Conservation (phyloP, 2,329 filamentous ascomycete genomes). For the Orbilia blumenaviensis region DNA sequence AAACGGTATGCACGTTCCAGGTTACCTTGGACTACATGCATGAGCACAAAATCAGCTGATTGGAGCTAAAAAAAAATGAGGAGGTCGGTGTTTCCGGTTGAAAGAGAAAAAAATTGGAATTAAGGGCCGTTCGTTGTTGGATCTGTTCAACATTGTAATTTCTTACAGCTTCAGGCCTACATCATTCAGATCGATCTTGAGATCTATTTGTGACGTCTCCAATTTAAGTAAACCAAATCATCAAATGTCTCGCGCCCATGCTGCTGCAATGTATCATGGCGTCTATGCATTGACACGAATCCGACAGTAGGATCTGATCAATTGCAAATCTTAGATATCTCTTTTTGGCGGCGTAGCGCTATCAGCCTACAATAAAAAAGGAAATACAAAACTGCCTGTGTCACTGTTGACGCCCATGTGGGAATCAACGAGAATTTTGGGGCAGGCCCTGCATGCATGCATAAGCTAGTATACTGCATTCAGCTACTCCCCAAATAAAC, state of each 20-base stretch:
- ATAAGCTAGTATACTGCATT: conserved; percentile 14
- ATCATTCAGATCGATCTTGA: neutral
- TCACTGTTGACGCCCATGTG: conserved; percentile 36
- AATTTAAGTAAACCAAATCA: conserved; percentile 13
- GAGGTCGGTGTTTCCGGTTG: neutral
- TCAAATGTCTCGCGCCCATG: neutral
- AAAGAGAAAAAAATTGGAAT: neutral
- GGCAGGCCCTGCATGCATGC: conserved; percentile 15
- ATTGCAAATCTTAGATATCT: conserved; percentile 13
- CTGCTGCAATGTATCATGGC: neutral
- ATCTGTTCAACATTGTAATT: neutral
- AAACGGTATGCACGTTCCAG: conserved; percentile 17
- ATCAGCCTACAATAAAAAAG: conserved; percentile 8
- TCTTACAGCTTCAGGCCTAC: no score
- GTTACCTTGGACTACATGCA: conserved; percentile 34
- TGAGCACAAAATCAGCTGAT: conserved; percentile 32
- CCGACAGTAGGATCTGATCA: conserved; percentile 1
- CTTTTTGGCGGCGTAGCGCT: conserved; percentile 3
- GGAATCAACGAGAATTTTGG: neutral
- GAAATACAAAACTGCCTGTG: conserved; percentile 32
- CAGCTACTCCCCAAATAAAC: neutral
- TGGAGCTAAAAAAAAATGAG: neutral
- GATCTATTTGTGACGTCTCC: conserved; percentile 8
- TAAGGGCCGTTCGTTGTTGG: neutral
- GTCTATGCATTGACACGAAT: conserved; percentile 10